Conservation (phyloP, 179 eudicot species). For the Silene vulgaris region DNA sequence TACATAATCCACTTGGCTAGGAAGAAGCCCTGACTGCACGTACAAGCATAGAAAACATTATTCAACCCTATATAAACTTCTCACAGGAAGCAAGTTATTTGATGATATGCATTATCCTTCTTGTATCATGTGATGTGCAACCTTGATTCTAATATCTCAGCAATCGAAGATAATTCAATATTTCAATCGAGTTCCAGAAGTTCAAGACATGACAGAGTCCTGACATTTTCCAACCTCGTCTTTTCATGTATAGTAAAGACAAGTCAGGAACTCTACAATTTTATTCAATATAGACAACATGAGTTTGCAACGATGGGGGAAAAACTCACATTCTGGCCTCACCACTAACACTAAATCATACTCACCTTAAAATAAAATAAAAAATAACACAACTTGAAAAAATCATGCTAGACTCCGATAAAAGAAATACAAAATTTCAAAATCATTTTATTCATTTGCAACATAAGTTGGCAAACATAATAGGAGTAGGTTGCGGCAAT, state of each 20-base stretch:
- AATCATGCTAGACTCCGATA: neutral
- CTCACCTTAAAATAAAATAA: neutral
- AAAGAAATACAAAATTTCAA: neutral
- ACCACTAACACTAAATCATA: neutral
- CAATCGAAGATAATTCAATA: neutral
- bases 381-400: neutral
- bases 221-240: neutral
- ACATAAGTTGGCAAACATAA: no score
- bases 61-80: neutral
- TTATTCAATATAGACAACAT: neutral
- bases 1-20: conserved; percentile 73
- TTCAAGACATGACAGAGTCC: neutral
- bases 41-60: conserved; percentile 14
- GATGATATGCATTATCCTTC: no score
- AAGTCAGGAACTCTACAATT: neutral
- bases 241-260: no score
- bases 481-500: no score
- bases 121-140: neutral
- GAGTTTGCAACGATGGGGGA: neutral
- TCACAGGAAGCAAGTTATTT: neutral
- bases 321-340: neutral
- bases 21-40: conserved; percentile 70
- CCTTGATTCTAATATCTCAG: neutral
- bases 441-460: neutral
- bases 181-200: neutral